Base-by-base conservation (phyloP, 2,329 filamentous ascomycete species). In the Trichoderma sp. region DNA sequence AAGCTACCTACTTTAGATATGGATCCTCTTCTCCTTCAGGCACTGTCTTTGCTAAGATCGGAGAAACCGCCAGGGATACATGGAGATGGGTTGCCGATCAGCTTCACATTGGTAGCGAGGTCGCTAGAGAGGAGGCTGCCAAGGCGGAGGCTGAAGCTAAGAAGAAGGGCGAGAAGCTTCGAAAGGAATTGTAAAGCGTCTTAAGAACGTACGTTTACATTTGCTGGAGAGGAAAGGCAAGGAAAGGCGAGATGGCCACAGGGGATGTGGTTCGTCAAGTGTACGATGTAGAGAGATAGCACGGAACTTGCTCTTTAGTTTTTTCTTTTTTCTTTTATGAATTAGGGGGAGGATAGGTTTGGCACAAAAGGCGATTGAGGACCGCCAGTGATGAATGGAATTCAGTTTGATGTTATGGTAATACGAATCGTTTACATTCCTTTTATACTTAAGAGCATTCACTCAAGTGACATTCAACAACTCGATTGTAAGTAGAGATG, bases 1-100 rank as follows among this genome's bases (percentile, higher is more conserved):
- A 95, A 80, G 89, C 90, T 27, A 93, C 92, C 27, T 95, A 93
- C 83, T 96, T 95, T 87, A 90, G 89, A 80, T 94, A 95, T 80
- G 94, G 94, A 71, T 94, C 92, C 6, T 90, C 88, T 9, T 89
- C 89, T 33, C 93, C 94, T 16, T 85, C 89, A 68, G 90, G 87
- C 69, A 93, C 92, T 7, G 84, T 94, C 65, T 89, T 91, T 77
- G 92, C 91, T 81, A 93, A 92, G 83, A 79, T 94, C 75, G 84
- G 84, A 75, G 88, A 89, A 77, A 84, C 82, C 66, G 83, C 88
- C 76, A 83, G 85, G 78, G 84, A 84, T 29, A 84, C 85, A 31
- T 88, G 87, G 84, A 85, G 88, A 76, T 91, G 89, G 89, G 82
- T 89, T 73, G 77, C 85, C 69, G 80, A 82, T 41, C 88, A 91